Evolutionary conservation across 2,329 filamentous ascomycete species (phyloP).

Genomic region (Penicillium concentricum): DNA sequence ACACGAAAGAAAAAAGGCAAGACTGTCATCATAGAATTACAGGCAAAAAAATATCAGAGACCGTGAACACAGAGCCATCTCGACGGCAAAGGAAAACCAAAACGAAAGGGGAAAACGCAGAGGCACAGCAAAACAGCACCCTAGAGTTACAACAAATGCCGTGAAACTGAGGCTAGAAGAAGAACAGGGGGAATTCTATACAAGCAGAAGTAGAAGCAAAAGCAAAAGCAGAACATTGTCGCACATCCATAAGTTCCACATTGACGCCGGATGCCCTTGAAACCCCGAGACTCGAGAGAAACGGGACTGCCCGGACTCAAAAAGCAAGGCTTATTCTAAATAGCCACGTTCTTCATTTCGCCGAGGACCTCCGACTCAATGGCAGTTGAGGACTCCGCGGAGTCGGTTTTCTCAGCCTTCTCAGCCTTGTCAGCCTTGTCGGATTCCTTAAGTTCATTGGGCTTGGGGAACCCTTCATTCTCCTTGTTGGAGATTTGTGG

Average conservation of each 20-base stretch:
- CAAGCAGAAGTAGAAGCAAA: constrained; percentile 15
- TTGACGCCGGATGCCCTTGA: constrained; percentile 18
- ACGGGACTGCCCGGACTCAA: constrained; percentile 11
- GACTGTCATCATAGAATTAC: constrained; percentile 39
- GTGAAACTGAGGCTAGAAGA: constrained; percentile 22
- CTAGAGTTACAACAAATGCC: constrained; percentile 31
- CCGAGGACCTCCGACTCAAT: constrained; percentile 43
- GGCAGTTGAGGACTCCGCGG: constrained; percentile 27
- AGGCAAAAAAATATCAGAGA: constrained; percentile 25
- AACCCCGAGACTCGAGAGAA: constrained; percentile 5
- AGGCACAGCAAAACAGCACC: constrained; percentile 15
- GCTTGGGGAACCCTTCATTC: constrained; percentile 28
- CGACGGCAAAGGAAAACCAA: constrained; percentile 6
- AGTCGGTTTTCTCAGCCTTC: constrained; percentile 11
- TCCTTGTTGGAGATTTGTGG: constrained; percentile 37
- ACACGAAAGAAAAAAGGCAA: constrained; percentile 19
- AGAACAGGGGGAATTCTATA: constrained; percentile 33
- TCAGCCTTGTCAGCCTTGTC: constrained; percentile 30
- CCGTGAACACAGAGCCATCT: constrained; percentile 24
- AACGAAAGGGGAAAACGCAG: constrained; percentile 13
- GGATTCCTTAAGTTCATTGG: constrained; percentile 25
- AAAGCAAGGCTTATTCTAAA: constrained; percentile 34
- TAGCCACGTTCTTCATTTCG: constrained; percentile 51
- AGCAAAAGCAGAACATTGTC: constrained; percentile 18
- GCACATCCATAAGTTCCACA: constrained; percentile 9